Percentiles rank a stretch among this genome's conserved stretches.
phyloP scores from a whole-genome alignment of 768 basidiomycete species.

The Trichaptum fuscoviolaceum region DNA sequence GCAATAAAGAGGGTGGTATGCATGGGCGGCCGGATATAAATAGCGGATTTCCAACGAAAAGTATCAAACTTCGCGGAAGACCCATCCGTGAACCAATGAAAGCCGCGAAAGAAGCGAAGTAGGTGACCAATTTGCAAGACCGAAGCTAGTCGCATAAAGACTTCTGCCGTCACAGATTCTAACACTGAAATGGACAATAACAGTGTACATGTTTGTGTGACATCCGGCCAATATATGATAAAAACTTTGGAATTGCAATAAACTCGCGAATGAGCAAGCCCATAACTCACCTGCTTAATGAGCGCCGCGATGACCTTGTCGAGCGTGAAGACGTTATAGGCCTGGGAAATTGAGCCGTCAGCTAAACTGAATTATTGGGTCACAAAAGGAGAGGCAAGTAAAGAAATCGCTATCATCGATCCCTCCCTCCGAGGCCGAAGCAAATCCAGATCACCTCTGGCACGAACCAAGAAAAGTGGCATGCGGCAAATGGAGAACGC shows the following conservation, averaged over 20 bases:
- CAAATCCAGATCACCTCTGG: neutral
- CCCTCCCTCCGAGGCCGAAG: neutral
- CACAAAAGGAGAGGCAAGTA: neutral
- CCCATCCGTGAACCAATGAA: neutral
- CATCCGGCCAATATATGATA: neutral
- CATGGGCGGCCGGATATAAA: neutral
- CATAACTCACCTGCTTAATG: conserved; percentile 75
- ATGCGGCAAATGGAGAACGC: neutral
- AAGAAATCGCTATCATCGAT: neutral
- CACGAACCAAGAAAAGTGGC: neutral
- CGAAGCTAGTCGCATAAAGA: neutral
- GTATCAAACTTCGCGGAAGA: neutral
- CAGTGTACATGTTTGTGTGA: neutral
- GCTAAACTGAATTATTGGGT: conserved; percentile 21
- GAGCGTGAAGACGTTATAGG: conserved; percentile 87
- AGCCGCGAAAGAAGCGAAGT: neutral
- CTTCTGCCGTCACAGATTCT: neutral
- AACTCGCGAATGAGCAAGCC: neutral
- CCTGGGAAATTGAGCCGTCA: conserved; percentile 42
- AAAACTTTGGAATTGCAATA: neutral
- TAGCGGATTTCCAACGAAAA: neutral
- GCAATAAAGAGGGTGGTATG: neutral
- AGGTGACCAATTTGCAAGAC: neutral
- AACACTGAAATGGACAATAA: neutral
- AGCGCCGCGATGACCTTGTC: conserved; percentile 88